Evolutionary conservation across 139 green algal species (phyloP), one percentile per base, ranked within the genome.

Genomic region (Volvox africanus): DNA sequence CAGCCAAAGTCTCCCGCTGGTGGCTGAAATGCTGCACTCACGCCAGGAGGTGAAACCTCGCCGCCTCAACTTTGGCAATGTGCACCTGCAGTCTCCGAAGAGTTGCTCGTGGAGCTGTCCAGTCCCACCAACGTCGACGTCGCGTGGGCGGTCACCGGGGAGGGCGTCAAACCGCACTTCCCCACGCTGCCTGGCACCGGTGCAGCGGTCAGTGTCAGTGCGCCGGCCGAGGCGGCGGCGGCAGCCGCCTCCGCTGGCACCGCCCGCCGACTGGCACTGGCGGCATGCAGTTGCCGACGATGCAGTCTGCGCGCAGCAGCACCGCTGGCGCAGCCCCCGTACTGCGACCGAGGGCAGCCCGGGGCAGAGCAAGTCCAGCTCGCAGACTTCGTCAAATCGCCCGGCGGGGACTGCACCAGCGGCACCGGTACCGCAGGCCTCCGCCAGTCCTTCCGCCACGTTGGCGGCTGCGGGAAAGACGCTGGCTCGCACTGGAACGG

Each of bases 121-220:
- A 95, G 94, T 84, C 92, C 92, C 55, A 94, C 93, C 1, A 80
- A 86, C 16, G 93, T 95, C 35, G 93, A 94, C 81, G 92, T 92
- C 0, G 77, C 83, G 18, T 95, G 92, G 92, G 61, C 84, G n/a
- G 91, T 91, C 26, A 89, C 81, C 17, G 36, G 68, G 24, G 84
- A 87, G 35, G 84, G 90, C 36, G 24, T 71, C 84, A 86, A 82
- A n/a, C 80, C 88, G 24, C 33, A 62, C 0, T 88, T 92, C 67
- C 80, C 80, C 16, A 77, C 65, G 12, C 36, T 88, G 18, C 84
- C 83, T 1, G 83, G 67, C 61, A 61, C 83, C 18, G 84, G 55
- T 28, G 84, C 61, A 11, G 75, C 84, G 18, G 83, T 44, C 11
- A 88, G 69, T 33, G 88, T 32, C n/a, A 24, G 13, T 9, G 83